Percentiles rank a stretch among this genome's conserved stretches.
Conservation (phyloP, 2,329 filamentous ascomycete genomes). For the Sordariomycetes sp. region DNA sequence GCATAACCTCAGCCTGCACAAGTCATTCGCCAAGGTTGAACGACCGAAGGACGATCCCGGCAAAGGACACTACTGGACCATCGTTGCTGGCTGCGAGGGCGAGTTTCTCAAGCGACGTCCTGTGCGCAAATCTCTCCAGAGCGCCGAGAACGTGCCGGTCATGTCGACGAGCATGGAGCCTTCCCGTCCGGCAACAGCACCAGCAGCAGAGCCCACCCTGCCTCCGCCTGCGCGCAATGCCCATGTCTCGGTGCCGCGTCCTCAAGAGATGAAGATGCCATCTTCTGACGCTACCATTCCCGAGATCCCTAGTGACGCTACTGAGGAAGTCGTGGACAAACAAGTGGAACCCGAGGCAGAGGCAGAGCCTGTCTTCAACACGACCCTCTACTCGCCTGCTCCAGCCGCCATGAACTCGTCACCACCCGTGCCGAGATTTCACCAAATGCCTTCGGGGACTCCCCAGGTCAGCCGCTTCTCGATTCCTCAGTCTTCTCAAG, state of each 20-base stretch:
- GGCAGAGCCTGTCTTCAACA: slow-evolving; percentile 27
- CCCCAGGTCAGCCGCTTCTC: not conserved
- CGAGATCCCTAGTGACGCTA: slow-evolving; percentile 54
- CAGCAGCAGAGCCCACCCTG: slow-evolving; percentile 36
- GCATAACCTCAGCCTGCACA: slow-evolving; percentile 94
- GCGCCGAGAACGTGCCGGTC: slow-evolving; percentile 47
- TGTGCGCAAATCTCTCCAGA: slow-evolving; percentile 45
- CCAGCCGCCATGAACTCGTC: slow-evolving; percentile 74
- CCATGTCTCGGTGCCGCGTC: slow-evolving; percentile 15
- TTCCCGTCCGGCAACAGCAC: slow-evolving; percentile 28
- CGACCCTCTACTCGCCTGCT: slow-evolving; percentile 61
- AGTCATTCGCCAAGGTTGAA: slow-evolving; percentile 92
- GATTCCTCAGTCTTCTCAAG: slow-evolving; percentile 25
- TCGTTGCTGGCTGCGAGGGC: slow-evolving; percentile 80
- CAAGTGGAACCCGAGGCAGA: no score
- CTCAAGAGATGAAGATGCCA: slow-evolving; percentile 16
- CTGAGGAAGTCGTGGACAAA: slow-evolving; percentile 39
- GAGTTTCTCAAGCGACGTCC: slow-evolving; percentile 87
- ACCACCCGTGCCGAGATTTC: slow-evolving; percentile 64
- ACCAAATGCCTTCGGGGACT: not conserved
- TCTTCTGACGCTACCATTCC: slow-evolving; percentile 74
- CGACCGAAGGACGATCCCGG: slow-evolving; percentile 94
- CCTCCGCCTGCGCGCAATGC: slow-evolving; percentile 36
- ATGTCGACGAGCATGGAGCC: slow-evolving; percentile 49
- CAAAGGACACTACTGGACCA: slow-evolving; percentile 96